Conservation (phyloP, 345 rosid species). For the Lenwebbia sp. region DNA sequence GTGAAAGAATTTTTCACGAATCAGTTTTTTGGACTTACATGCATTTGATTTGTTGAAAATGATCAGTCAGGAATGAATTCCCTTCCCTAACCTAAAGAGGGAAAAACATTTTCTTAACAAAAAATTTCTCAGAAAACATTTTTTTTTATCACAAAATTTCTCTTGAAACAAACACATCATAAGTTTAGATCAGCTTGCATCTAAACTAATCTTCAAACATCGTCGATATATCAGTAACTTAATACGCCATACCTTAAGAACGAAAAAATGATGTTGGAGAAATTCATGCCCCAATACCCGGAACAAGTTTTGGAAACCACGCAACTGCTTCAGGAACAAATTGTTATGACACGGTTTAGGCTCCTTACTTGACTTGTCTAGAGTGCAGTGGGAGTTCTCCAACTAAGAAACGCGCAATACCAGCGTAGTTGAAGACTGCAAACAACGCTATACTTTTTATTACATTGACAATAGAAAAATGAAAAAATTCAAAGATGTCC, state of each 20-base stretch:
- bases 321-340: background rate
- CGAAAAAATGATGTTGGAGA: background rate
- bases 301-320: background rate
- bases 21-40: background rate
- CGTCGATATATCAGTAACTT: background rate
- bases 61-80: background rate
- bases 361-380: background rate
- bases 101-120: background rate
- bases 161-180: background rate
- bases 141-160: accelerated
- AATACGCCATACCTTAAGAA: background rate
- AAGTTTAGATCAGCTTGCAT: background rate
- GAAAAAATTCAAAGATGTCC: background rate
- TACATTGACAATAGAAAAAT: background rate
- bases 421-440: background rate
- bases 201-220: background rate
- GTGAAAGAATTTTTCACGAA: background rate
- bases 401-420: background rate
- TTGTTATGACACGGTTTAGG: background rate
- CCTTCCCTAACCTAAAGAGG: background rate
- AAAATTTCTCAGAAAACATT: accelerated
- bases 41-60: background rate
- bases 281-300: background rate
- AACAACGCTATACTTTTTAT: background rate
- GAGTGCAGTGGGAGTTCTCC: background rate